A percentile compares a stretch with the other conserved stretches of the same genome.
Evolutionary conservation across 192 early-diverging fungal species (phyloP).

Genomic region (Backusella luteola): DNA sequence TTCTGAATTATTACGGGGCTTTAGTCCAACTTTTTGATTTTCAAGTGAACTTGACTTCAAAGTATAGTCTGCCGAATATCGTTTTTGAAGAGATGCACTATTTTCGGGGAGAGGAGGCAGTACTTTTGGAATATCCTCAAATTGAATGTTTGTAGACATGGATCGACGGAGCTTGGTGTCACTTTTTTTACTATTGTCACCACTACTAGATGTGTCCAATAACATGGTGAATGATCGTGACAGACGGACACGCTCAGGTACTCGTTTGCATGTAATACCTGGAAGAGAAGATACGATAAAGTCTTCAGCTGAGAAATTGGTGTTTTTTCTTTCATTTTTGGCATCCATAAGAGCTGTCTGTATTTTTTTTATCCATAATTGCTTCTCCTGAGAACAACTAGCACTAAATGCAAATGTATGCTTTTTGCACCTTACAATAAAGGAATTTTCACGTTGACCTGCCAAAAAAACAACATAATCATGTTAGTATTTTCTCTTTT

Average conservation of each 20-base stretch:
- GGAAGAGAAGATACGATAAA: conserved; percentile 25
- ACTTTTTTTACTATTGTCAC: conserved; percentile 5
- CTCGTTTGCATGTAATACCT: conserved; percentile 6
- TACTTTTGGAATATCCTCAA: not conserved
- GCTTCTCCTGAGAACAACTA: conserved; percentile 50
- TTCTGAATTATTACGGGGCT: conserved; percentile 21
- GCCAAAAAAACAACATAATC: not conserved
- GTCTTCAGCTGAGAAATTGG: conserved; percentile 2
- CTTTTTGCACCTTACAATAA: conserved; percentile 24
- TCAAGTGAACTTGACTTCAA: not conserved
- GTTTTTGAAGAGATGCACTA: not conserved
- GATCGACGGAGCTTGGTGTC: not conserved
- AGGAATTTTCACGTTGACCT: conserved; percentile 18
- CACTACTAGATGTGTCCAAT: not conserved
- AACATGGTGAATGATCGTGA: conserved; percentile 20
- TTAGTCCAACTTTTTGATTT: conserved; percentile 1
- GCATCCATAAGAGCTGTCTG: conserved; percentile 41
- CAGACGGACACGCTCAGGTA: conserved; percentile 1
- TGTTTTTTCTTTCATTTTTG: conserved; percentile 19
- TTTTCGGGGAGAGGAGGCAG: not conserved
- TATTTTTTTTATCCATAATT: conserved; percentile 51
- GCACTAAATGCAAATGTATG: conserved; percentile 58
- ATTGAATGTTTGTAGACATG: not conserved
- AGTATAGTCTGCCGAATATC: conserved; percentile 19
- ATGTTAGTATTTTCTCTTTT: not conserved